Base-by-base conservation (phyloP, 1,284 basidiomycete species). In the Apiotrichum montevideense region DNA sequence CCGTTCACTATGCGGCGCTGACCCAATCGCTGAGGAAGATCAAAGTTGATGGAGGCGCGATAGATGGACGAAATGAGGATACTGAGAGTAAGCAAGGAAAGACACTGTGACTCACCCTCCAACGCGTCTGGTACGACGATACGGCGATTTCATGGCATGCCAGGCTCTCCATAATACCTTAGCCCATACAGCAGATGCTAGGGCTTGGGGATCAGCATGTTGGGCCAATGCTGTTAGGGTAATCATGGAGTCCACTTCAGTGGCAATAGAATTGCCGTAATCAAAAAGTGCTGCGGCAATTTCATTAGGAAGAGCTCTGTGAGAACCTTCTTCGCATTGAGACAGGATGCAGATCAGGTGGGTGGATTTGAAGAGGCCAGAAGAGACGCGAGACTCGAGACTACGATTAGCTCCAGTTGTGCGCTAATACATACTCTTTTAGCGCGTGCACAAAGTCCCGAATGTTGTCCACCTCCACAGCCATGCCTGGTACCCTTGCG, bases 71-170 rank as follows among this genome's bases (percentile, higher is more conserved):
- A 59, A 5, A 68, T 14, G n/a, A 56, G 43, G 4, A 59, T 62
- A 4, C 65, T 67, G 37, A 6, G 7, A 8, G 29, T 50, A 39
- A 13, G 13, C 37, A 39, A 9, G 13, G 9, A 39, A 6, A 50
- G 49, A 11, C 7, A 8, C 6, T 42, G 1, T 4, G 15, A 41
- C 32, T 51, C 10, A 47, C 64, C 65, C 63, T 46, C 64, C 58
- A 0, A 56, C 54, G 0, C 67, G 35, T 4, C 70, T 51, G 3
- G 57, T 56, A 6, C 54, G 55, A 15, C 70, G 63, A 3, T 68
- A 57, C 0, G 55, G 33, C 8, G 59, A 51, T 14, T 49, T 48
- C 15, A 66, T 45, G 6, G 56, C 62, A 13, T 52, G 29, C 42
- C 55, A 61, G 1, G 66, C 43, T 10, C 29, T 43, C 46, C 46